Evolutionary conservation across 192 early-diverging fungal species (phyloP), one percentile per base, ranked within the genome.

Genomic region (Entrophospora sp.): DNA sequence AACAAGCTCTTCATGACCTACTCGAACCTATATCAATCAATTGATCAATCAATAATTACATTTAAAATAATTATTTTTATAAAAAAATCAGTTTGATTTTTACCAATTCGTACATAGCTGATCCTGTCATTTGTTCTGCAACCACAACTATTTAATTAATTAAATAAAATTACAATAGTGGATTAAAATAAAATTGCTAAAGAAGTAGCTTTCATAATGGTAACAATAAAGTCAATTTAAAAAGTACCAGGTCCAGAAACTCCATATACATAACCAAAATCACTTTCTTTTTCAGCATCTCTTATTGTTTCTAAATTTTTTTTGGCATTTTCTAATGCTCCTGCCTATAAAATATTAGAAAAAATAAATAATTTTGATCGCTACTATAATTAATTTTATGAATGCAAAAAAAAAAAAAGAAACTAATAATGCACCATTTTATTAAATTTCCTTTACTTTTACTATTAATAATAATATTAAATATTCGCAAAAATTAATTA

Each of bases 81-180:
- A 28, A 44, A 56, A 66, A 42, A 22, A 7, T 56, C 12, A 30
- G 46, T 55, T 16, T 6, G 53, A 30, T 13, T 75, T 80, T 28
- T 81, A 98, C 97, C 79, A 99, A 81, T 79, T 99, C 97, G 80
- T 89, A 86, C 94, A 99, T 98, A 66, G 96, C 93, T 35, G 88
- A 90, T 60, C 97, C 97, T 46, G 77, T 81, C 97, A 99, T 99
- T 70, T 89, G 87, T 74, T 98, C 97, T 18, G 97, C 97, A n/a
- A 97, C 83, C 37, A 99, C 97, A 63, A 99, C 94, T 93, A 75
- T 31, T 30, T 32, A 59, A 59, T 61, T 61, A 57, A 38, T 44
- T 25, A 51, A 18, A 40, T 27, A 66, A 30, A 12, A 25, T 2
- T 57, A 63, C 16, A 61, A 53, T 24, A 25, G 2, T 55, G 4